Base-by-base conservation (phyloP, 2,329 filamentous ascomycete species). In the Penicillium sp. region DNA sequence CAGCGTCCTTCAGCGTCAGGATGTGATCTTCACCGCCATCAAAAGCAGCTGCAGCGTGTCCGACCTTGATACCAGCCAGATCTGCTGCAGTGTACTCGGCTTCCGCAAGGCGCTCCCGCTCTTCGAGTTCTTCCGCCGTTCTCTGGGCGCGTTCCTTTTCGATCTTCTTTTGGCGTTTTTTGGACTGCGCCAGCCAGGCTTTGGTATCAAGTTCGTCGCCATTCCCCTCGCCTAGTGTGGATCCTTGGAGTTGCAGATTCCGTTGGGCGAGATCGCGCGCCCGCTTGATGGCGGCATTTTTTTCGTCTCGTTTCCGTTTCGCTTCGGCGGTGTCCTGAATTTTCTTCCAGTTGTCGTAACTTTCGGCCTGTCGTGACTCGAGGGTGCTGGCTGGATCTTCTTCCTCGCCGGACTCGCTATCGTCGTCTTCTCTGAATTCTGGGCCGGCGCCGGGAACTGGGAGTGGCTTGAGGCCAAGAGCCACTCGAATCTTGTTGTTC, bases 151-250 rank as follows among this genome's bases (percentile, higher is more conserved):
- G 87, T 45, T 88, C 79, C 71, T 84, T 83, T 64, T 86, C 89
- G 39, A 97, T 92, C 76, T 92, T 90, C 82, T 92, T 96, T 74
- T 96, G 91, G 50, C 92, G 84, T 79, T 96, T 97, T 82, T 96
- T 97, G 73, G 93, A 88, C 58, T 88, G 88, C 65, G 89, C 85
- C 59, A 99, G 75, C 94, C 94, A 99, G 1, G 89, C 82, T 72
- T 90, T 90, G 15, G 93, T 90, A 72, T 96, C 91, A 27, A 89
- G 65, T 13, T 87, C 86, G 3, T 78, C 84, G 6, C 80, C 84
- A 44, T 87, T 87, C 0, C 78, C 80, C 36, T 97, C 94, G 47
- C 90, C 94, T 3, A 99, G 78, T 0, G 92, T 89, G 70, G 89
- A 87, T 57, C 94, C 94, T 69, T 94, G 86, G 11, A 99, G 79